Base-by-base conservation (phyloP, 1,139 yeast species). In the Komagataea norvegica region DNA sequence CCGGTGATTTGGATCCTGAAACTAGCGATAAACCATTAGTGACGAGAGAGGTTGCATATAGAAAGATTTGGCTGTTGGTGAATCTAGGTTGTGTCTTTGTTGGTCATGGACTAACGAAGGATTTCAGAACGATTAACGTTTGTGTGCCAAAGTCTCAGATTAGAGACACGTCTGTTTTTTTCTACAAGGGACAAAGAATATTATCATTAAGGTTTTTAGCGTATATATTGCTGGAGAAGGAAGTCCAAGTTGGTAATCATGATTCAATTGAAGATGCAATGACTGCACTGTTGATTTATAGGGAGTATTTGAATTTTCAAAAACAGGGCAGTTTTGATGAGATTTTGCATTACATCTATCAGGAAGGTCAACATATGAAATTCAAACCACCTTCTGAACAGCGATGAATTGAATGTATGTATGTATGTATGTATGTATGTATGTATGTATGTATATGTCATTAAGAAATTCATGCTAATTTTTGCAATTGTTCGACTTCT, bases 211-310 rank as follows among this genome's bases (percentile, higher is more conserved):
- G 91, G 55, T 93, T 87, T 55, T 66, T 93, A 54, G 89, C 95
- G 5, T 89, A 87, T 70, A 78, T 78, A 22, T 67, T 91, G 36
- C 67, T 91, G 40, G 74, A 74, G 29, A 80, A 78, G 45, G 73
- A 78, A 35, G 95, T 93, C 16, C 98, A 93, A 59, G 79, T 78
- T 3, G 95, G 94, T 2, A 89, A 89, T 56, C 99, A 93, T 59
- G 97, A 93, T 57, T 89, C 97, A 1, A 87, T 91, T 32, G 98
- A 93, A 56, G 99, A 93, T 64, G 97, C 99, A 0, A 67, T 72
- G 40, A 82, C 93, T 10, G 98, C 99, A 0, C 69, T 93, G 48
- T 61, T 76, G 36, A 65, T 93, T 31, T 93, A 85, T 62, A 76
- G 77, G 48, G 79, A 77, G 55, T 89, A 85, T 53, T 62, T 74